Evolutionary conservation across 495 filamentous ascomycete genomes (phyloP), one percentile per base, ranked within the genome.

Genomic region (Barbatosphaeria neglecta): DNA sequence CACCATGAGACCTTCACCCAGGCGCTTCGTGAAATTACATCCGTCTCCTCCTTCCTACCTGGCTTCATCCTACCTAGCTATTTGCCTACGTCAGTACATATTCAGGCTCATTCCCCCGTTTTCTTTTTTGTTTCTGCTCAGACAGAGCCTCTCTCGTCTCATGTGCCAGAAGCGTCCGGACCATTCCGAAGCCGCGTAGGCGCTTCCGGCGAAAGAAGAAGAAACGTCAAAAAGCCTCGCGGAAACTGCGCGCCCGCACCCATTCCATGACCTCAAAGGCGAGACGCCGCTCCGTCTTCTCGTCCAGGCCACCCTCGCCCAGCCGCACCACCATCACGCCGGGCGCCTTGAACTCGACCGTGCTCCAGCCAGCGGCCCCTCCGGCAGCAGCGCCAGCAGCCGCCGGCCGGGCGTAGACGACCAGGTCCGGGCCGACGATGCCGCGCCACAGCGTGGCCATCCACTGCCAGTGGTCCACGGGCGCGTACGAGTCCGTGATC

Each of bases 381-480:
- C 54, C 1, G 15, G 27, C 3, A 3, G 27, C 27, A 31, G 27
- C 3, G 15, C 27, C 27, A 31, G 7, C 27, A 13, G 27, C 8
- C 3, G 9, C 27, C 9, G 27, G 3, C 49, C 68, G 66, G 28
- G 82, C 74, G 51, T 78, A 90, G 18, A 98, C 75, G 0, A 87
- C 94, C 49, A 96, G 70, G 64, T 98, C 92, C 0, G 90, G 78
- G 0, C 87, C 89, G 0, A 90, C 75, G 44, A 86, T 84, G 1
- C 86, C 84, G 1, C 90, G 82, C 90, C 90, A 98, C 3, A 95
- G 74, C 43, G 86, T 92, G 22, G 90, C 92, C 71, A 90, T 87
- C 92, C 92, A 96, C 64, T 95, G 88, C 92, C 92, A 98, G 60
- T 98, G 92, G 56, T 98, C 88, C 23, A 86, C 69, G 0, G 86